Conservation (phyloP, 1,284 basidiomycete genomes). For the Spongiforma sp. region DNA sequence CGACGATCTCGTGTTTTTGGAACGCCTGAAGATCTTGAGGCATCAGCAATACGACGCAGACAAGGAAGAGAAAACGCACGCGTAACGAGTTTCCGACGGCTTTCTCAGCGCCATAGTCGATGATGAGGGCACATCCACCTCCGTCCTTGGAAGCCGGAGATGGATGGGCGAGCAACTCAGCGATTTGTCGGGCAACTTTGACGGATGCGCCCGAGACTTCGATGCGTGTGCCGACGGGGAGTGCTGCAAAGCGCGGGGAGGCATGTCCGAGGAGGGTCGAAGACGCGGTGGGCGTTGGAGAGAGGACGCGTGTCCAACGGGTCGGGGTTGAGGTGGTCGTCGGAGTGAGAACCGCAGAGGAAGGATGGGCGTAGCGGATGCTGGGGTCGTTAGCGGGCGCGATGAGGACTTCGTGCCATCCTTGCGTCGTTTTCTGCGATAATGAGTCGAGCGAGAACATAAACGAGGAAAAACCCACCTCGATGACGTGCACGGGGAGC, state of each 20-base stretch:
- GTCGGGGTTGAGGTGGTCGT: background rate
- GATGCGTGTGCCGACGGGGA: conserved; percentile 73
- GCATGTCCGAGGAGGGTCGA: conserved; percentile 72
- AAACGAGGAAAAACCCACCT: conserved; percentile 53
- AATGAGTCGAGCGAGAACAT: background rate
- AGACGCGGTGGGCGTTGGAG: conserved; percentile 64
- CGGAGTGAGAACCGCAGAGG: conserved; percentile 10
- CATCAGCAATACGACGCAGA: background rate
- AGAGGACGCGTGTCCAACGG: conserved; percentile 71
- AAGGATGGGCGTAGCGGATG: conserved; percentile 32
- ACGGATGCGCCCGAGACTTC: conserved; percentile 82
- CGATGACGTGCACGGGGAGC: conserved; percentile 89
- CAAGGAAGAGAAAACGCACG: conserved; percentile 52
- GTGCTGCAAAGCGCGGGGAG: conserved; percentile 69
- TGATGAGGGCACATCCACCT: conserved; percentile 82
- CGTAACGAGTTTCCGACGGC: conserved; percentile 81
- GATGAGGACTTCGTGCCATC: conserved; percentile 90
- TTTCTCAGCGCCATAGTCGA: conserved; percentile 90
- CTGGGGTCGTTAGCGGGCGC: conserved; percentile 46
- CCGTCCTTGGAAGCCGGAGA: background rate
- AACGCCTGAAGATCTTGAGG: conserved; percentile 68
- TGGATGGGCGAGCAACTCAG: conserved; percentile 50
- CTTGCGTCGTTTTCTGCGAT: conserved; percentile 75
- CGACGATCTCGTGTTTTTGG: conserved; percentile 85
- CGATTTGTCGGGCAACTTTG: conserved; percentile 69